A percentile compares a stretch with the other conserved stretches of the same genome.
Evolutionary conservation across 495 filamentous ascomycete genomes (phyloP).

Genomic region (Trichoderma erinaceum): DNA sequence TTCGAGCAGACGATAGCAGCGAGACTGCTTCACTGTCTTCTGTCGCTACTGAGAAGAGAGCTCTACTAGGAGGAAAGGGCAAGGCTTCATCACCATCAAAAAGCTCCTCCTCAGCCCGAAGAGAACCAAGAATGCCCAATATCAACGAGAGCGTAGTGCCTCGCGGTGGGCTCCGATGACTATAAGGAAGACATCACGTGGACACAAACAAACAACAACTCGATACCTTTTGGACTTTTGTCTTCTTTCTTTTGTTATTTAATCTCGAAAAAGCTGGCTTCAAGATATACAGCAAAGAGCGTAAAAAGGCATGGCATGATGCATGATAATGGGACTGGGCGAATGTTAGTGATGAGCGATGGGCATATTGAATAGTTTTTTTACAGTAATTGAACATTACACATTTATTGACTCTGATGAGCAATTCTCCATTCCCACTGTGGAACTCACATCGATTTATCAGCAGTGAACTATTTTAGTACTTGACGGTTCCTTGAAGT

Average conservation of each 20-base stretch:
- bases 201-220: not conserved
- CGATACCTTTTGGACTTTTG: not conserved
- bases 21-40: conserved; percentile 1
- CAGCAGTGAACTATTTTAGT: too few species aligned
- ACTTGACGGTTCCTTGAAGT: too few species aligned
- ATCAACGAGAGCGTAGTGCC: not conserved
- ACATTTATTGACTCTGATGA: too few species aligned
- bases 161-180: not conserved
- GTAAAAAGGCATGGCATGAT: not conserved
- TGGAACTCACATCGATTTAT: too few species aligned
- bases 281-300: not conserved
- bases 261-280: not conserved
- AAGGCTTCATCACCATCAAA: not conserved
- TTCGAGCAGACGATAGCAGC: not conserved
- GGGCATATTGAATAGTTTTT: too few species aligned
- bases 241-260: not conserved
- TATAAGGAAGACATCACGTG: too few species aligned
- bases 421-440: too few species aligned
- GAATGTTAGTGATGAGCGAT: too few species aligned
- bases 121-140: not conserved
- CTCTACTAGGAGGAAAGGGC: not conserved
- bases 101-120: not conserved
- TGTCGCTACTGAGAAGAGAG: conserved; percentile 1
- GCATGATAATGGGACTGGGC: too few species aligned
- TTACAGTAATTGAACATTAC: too few species aligned